Conservation (phyloP, 1,284 basidiomycete genomes). For the Cutaneotrichosporon cavernicola region DNA sequence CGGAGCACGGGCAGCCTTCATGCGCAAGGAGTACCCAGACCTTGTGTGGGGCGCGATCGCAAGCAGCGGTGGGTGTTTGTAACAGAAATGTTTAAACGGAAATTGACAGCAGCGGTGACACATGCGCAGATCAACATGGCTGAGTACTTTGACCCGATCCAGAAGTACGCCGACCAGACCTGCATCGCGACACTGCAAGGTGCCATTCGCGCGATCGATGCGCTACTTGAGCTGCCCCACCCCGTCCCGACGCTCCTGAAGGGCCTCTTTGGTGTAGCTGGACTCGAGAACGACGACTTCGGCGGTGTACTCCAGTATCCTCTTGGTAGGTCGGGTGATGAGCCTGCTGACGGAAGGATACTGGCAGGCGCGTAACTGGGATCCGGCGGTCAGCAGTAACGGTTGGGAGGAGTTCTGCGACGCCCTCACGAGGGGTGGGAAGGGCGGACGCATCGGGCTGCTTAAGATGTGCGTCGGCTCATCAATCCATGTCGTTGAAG, state of each 20-base stretch:
- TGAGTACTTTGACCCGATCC: slow-evolving; percentile 80
- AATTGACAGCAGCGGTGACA: slow-evolving; percentile 44
- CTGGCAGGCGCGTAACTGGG: slow-evolving; percentile 75
- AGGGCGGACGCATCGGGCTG: slow-evolving; percentile 35
- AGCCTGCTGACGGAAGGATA: slow-evolving; percentile 30
- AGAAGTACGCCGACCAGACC: slow-evolving; percentile 66
- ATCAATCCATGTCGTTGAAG: neutral
- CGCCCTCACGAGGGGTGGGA: slow-evolving; percentile 55
- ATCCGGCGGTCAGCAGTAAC: slow-evolving; percentile 57
- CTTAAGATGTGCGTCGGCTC: slow-evolving; percentile 48
- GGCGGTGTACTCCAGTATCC: slow-evolving; percentile 50
- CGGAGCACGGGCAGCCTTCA: slow-evolving; percentile 89
- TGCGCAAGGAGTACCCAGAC: slow-evolving; percentile 71
- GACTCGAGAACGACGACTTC: slow-evolving; percentile 73
- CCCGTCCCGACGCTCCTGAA: slow-evolving; percentile 61
- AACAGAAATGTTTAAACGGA: neutral
- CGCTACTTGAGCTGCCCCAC: slow-evolving; percentile 57
- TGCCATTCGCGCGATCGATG: slow-evolving; percentile 65
- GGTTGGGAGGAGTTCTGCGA: slow-evolving; percentile 61
- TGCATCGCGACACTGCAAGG: slow-evolving; percentile 71
- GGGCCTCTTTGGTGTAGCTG: slow-evolving; percentile 68
- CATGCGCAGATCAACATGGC: slow-evolving; percentile 58
- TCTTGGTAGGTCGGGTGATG: slow-evolving; percentile 15
- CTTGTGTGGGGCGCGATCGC: slow-evolving; percentile 89
- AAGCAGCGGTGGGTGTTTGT: slow-evolving; percentile 62